These are phyloP conservation scores for Kluyveromyces sp. DNA, from an alignment of 1,139 yeast genomes.

Conservation along the genomic window DNA sequence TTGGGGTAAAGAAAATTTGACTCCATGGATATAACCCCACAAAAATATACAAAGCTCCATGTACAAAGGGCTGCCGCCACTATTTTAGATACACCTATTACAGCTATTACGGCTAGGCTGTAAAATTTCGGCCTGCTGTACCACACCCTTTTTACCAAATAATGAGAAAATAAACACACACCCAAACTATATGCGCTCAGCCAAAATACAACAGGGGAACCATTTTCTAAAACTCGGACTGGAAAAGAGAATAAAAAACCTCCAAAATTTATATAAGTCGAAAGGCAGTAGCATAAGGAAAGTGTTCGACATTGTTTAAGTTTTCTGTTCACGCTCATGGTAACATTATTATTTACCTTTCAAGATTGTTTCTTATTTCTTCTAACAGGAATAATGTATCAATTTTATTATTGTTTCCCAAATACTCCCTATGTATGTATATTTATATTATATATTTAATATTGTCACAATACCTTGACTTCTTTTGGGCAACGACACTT, in stretches of 20 bases:
- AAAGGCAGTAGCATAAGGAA: neutral
- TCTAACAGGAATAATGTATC: no score
- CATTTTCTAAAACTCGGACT: neutral
- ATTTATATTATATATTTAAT: no score
- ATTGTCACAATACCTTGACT: no score
- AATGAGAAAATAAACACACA: conserved; percentile 2
- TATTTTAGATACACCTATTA: conserved; percentile 13
- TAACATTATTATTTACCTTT: no score
- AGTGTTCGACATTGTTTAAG: conserved; percentile 2
- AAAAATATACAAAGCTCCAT: neutral
- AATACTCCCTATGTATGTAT: no score
- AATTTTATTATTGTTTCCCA: no score
- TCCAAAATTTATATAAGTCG: neutral
- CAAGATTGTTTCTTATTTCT: no score
- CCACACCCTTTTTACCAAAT: conserved; percentile 4
- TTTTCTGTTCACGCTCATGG: conserved; percentile 2
- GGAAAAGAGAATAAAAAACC: conserved; percentile 4
- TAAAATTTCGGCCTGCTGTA: conserved; percentile 2
- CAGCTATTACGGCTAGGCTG: neutral
- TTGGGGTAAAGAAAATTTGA: neutral
- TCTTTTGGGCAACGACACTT: no score
- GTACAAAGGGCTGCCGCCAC: conserved; percentile 1
- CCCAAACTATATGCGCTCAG: conserved; percentile 1
- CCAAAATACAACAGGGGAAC: conserved; percentile 1
- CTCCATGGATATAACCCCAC: conserved; percentile 4